Percentiles rank a stretch among this genome's conserved stretches.
Conservation (phyloP, 805 yeast genomes). For the Starmerella potacharoeniae region DNA sequence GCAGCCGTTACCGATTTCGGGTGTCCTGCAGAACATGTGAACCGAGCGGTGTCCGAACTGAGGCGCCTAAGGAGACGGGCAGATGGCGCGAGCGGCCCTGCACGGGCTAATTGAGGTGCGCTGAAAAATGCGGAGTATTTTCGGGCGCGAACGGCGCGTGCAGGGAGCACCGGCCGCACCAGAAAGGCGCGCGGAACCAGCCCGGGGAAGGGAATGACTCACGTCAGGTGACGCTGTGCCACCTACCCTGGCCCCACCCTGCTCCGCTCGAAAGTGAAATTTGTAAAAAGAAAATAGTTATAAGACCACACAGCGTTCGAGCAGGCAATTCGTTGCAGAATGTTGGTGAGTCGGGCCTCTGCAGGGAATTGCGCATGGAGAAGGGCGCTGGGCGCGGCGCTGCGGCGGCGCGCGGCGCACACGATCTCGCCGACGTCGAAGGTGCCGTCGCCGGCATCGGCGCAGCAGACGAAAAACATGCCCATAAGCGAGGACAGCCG, state of each 20-base stretch:
- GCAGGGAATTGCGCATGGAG: conserved; percentile 1
- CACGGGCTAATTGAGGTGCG: too few relatives aligned
- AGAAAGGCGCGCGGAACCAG: too few relatives aligned
- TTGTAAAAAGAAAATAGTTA: neutral
- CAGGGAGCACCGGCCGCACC: too few relatives aligned
- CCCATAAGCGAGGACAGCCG: conserved; percentile 11
- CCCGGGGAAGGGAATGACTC: neutral
- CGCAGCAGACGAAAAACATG: conserved; percentile 9
- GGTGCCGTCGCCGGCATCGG: conserved; percentile 1
- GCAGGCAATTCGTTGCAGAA: neutral
- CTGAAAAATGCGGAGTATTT: too few relatives aligned
- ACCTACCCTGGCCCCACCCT: conserved; percentile 1
- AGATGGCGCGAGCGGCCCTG: too few relatives aligned
- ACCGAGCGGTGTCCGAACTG: too few relatives aligned
- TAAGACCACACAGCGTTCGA: neutral
- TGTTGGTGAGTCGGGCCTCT: conserved; percentile 3
- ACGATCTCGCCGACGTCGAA: conserved; percentile 19
- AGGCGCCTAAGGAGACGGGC: too few relatives aligned
- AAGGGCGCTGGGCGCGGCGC: neutral
- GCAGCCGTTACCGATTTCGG: too few relatives aligned
- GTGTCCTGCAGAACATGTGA: too few relatives aligned
- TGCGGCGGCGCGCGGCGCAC: conserved; percentile 9
- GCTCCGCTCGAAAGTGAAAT: neutral
- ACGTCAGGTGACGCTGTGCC: neutral
- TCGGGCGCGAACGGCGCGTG: too few relatives aligned